Base-by-base conservation (phyloP, 2,329 filamentous ascomycete genomes). In the Fusarium brachygibbosum region DNA sequence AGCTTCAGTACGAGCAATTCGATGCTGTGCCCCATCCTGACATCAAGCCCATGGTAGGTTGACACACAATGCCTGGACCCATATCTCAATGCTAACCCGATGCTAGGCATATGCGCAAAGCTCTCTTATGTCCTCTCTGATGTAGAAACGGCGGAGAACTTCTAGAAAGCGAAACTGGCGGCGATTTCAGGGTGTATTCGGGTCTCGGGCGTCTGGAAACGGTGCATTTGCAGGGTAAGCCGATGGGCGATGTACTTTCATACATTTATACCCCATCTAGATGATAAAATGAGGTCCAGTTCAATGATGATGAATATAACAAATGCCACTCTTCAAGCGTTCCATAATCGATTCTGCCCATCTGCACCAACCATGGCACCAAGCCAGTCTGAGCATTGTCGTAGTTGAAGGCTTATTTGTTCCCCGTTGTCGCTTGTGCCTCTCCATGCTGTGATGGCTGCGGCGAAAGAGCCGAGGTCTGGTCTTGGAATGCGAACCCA, bases 1-100 rank as follows among this genome's bases (percentile, higher is more conserved):
- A 98, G 85, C 90, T 98, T 74, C 84, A 93, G 37, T 99, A 93
- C 82, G 88, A 96, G 79, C 91, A 97, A 78, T 99, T 99, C 74
- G 94, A 98, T 74, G 96, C 96, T 10, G 96, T 99, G 55, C 94
- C 94, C 66, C 96, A 99, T 84, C 96, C 96, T 14, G 88, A 97
- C 76, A 96, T 99, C 79, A 93, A 92, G 80, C 95, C 96, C 16
- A 99, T 99, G 91, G 90, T 90, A 79, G 79, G 82, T 75, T 45
- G 28, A 35, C n/a, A 8, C 9, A 16, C 23, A 3, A 38, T 37
- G 3, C 3, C 4, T 9, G 28, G 10, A 37, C 16, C 2, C 17
- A 21, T 23, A 1, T 37, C 31, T 32, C 21, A 44, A 32, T 23
- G 25, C 63, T 70, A 71, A 80, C 67, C 37, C 49, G 50, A 32